Percentiles rank a stretch among this genome's conserved stretches.
phyloP scores from a whole-genome alignment of 768 basidiomycete species.

The Tricholoma matsutake region DNA sequence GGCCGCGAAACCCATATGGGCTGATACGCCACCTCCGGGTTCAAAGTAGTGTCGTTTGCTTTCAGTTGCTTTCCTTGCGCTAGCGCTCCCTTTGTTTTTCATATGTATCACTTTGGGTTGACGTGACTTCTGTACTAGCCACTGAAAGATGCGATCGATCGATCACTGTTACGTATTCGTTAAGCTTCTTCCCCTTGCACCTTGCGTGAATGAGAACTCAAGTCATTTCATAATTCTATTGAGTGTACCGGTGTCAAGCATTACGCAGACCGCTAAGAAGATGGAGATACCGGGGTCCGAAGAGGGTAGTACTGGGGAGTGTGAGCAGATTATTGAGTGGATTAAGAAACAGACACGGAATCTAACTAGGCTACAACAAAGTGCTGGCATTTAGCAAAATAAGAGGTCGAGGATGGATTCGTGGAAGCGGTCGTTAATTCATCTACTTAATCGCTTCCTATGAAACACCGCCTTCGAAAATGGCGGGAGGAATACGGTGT shows the following conservation, averaged over 20 bases:
- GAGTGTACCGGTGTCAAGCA: not conserved
- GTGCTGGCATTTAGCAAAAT: constrained; percentile 16
- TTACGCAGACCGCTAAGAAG: not conserved
- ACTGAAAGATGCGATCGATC: not conserved
- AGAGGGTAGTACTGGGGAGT: not conserved
- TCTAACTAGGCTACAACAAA: constrained; percentile 34
- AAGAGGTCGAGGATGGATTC: constrained; percentile 10
- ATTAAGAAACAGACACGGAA: constrained; percentile 12
- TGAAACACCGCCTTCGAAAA: not conserved
- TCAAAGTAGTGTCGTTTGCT: constrained; percentile 16
- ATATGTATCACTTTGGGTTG: not conserved
- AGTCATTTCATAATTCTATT: not conserved
- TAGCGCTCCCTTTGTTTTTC: not conserved
- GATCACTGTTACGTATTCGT: not conserved
- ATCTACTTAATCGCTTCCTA: constrained; percentile 1
- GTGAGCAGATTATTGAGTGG: constrained; percentile 6
- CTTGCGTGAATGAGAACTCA: not conserved
- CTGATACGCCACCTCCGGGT: constrained; percentile 21
- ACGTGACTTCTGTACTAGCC: not conserved
- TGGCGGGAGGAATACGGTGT: not conserved
- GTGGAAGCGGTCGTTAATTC: constrained; percentile 3
- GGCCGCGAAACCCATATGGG: constrained; percentile 42
- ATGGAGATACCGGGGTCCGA: not conserved
- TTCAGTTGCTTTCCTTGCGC: not conserved
- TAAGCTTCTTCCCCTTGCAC: too few species aligned